These are phyloP conservation scores for Tylopilus subfusipes DNA, from an alignment of 768 basidiomycete genomes.

Conservation along the genomic window DNA sequence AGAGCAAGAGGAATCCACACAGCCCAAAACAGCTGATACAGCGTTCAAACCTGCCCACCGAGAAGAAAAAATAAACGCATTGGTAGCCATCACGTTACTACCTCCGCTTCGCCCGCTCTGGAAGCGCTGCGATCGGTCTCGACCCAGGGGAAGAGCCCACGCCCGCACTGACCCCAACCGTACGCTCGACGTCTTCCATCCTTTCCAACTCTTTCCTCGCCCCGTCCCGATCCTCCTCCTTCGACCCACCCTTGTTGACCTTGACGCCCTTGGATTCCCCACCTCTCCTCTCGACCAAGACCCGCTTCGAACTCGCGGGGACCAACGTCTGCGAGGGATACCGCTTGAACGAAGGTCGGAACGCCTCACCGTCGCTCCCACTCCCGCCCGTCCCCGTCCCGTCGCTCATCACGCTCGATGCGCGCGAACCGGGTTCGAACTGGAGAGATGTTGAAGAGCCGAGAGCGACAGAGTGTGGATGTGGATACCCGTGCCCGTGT, in stretches of 20 bases:
- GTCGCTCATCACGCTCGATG: slow-evolving; percentile 32
- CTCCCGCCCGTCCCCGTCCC: slow-evolving; percentile 31
- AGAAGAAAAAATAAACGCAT: not conserved
- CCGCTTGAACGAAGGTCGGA: slow-evolving; percentile 68
- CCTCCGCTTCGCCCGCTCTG: slow-evolving; percentile 27
- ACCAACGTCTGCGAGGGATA: slow-evolving; percentile 71
- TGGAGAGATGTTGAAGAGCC: slow-evolving; percentile 12
- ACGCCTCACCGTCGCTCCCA: slow-evolving; percentile 30
- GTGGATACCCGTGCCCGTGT: not conserved
- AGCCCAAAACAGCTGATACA: not conserved
- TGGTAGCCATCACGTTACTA: slow-evolving; percentile 1
- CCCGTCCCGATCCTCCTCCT: not conserved
- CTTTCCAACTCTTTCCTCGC: not conserved
- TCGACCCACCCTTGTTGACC: not conserved
- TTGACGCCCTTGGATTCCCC: slow-evolving; percentile 16
- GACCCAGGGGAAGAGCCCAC: slow-evolving; percentile 19
- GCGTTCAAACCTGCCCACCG: not conserved
- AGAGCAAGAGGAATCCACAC: not conserved
- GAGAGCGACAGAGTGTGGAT: slow-evolving; percentile 2
- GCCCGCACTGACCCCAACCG: slow-evolving; percentile 17
- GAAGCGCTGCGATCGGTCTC: slow-evolving; percentile 29
- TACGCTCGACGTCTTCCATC: not conserved
- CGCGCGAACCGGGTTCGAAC: slow-evolving; percentile 26
- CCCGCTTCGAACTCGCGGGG: slow-evolving; percentile 53
- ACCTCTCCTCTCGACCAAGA: slow-evolving; percentile 35